Evolutionary conservation across 352 stramenopile genomes (phyloP), one percentile per base, ranked within the genome.

Genomic region (Phytopythium aichiense): DNA sequence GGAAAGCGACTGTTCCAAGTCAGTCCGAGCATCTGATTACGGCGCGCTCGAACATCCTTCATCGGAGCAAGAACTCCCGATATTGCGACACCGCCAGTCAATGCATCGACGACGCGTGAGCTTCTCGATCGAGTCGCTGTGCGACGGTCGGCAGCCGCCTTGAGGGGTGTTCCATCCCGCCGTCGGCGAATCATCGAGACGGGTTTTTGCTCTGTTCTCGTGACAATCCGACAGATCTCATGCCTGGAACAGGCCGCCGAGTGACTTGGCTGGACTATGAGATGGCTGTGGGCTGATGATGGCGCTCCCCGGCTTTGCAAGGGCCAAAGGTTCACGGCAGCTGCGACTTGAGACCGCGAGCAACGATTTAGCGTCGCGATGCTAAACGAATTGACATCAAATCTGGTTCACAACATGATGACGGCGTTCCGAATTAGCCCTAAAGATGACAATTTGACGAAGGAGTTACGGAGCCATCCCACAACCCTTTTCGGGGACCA

Each of bases 381-480:
- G 35, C 12, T 16, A 40, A 16, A 40, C 35, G 35, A 40, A 40
- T 40, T 7, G 12, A 4, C 35, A 15, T 4, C 35, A 40, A 40
- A 40, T 15, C 35, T 51, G 20, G 5, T 9, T n/a, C 5, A 23
- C 42, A 6, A 49, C 16, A 22, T 51, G 50, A 56, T 56, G 50
- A 30, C 18, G 50, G 28, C 50, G 7, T 30, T 18, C 16, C 28
- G 50, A 42, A 43, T 43, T 56, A 43, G 31, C 18, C 20, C 9
- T 23, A 45, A 58, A 58, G 3, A 0, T 30, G n/a, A 58, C 52
- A 46, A 48, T 58, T 58, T 58, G 52, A 46, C 52, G 23, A 58
- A 25, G 13, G 12, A 46, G n/a, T 33, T 58, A 42, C 13, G 15
- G 6, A 7, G 16, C 40, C 40, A 16, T 22, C 42, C 42, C 42